Base-by-base conservation (phyloP, 345 rosid species). In the Dipteronia sinensis region DNA sequence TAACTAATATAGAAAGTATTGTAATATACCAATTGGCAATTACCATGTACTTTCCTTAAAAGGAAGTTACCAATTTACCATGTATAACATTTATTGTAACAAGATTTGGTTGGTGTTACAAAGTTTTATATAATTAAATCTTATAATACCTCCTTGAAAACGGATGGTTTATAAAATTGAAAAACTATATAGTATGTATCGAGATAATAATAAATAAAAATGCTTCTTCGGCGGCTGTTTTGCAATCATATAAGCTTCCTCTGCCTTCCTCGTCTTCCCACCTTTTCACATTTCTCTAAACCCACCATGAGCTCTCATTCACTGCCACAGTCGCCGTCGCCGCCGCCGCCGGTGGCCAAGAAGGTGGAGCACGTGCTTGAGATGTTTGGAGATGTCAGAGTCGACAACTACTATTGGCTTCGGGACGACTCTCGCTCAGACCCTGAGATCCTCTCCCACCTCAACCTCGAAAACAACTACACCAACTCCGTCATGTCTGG, bases 401-500 rank as follows among this genome's bases (percentile, higher is more conserved):
- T 88, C 3, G 98, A 95, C 77, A 85, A 89, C 71, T 89, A 95
- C 86, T 93, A 95, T 88, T 93, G 98, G 99, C 97, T 95, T 15
- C 97, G 97, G 13, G 98, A 95, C 44, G 99, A 95, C 77, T 89
- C 99, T 61, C 96, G 99, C 81, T 72, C 90, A 58, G 65, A 87
- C 76, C 84, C 92, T 63, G 89, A 90, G 0, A 78, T 93, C 74
- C 78, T 93, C 47, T 81, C 93, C 79, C 73, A 95, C 67, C 93
- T 95, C 62, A 79, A 81, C 29, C 86, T 86, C 76, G 99, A 95
- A 79, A 93, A 95, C 51, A 83, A 63, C 34, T 95, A 91, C 85
- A 86, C 91, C 22, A 86, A 85, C 49, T 79, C 71, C 56, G 64
- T 86, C 76, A 86, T 92, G 97, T 77, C 97, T 55, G 94, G 97